These are phyloP conservation scores for Pachyrhizus erosus DNA, from an alignment of 306 rosid genomes.

Conservation along the genomic window DNA sequence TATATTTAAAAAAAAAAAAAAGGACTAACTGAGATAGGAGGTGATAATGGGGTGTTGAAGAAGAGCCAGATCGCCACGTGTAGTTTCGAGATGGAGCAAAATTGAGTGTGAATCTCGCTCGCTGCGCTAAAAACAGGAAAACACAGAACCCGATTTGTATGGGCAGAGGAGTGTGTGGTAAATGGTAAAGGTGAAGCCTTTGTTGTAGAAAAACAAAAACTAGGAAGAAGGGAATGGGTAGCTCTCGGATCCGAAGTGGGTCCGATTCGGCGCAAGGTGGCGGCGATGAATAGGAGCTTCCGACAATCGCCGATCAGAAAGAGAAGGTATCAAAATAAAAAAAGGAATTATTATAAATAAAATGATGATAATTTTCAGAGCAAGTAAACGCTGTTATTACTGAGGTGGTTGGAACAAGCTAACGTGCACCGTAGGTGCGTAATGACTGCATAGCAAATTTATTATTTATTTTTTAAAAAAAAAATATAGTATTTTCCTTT, in stretches of 20 bases:
- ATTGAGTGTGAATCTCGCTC: slow-evolving; percentile 64
- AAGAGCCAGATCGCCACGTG: slow-evolving; percentile 93
- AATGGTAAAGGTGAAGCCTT: slow-evolving; percentile 37
- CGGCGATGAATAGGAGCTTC: slow-evolving; percentile 54
- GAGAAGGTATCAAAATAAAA: slow-evolving; percentile 29
- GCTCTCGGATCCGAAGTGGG: slow-evolving; percentile 41
- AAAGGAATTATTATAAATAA: slow-evolving; percentile 44
- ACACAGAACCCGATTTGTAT: slow-evolving; percentile 53
- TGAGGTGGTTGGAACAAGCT: slow-evolving; percentile 37
- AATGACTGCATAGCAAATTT: slow-evolving; percentile 26
- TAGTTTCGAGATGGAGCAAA: slow-evolving; percentile 64
- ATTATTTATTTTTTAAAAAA: not conserved
- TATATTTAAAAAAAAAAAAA: no score
- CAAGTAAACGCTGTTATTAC: slow-evolving; percentile 51
- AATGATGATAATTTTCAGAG: slow-evolving; percentile 46
- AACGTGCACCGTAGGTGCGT: slow-evolving; percentile 53
- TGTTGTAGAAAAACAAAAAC: slow-evolving; percentile 14
- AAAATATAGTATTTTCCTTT: not conserved
- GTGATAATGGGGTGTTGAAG: slow-evolving; percentile 57
- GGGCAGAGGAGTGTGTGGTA: slow-evolving; percentile 38
- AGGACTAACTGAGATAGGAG: slow-evolving; percentile 68
- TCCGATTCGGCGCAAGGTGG: slow-evolving; percentile 44
- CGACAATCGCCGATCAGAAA: slow-evolving; percentile 56
- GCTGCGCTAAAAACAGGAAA: slow-evolving; percentile 56
- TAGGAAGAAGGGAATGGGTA: slow-evolving; percentile 31